Evolutionary conservation across 805 yeast species (phyloP), one percentile per base, ranked within the genome.

Genomic region (Sugiyamaella lignohabitans): DNA sequence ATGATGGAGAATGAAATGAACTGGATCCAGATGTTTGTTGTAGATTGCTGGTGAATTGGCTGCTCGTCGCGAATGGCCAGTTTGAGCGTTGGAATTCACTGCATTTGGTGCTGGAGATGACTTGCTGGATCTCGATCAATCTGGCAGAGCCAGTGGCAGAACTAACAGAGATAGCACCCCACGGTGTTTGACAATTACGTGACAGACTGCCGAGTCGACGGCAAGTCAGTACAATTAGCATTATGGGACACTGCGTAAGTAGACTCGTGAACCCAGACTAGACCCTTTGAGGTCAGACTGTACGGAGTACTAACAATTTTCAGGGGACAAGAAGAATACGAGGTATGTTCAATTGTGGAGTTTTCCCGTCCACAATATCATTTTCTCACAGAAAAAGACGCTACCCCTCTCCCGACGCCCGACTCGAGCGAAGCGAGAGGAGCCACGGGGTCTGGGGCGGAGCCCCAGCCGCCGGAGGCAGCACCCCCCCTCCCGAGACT

Each of bases 111-210:
- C 21, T 14, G 5, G 21, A 35, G 11, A 5, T n/a, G n/a, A n/a
- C n/a, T n/a, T n/a, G n/a, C n/a, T n/a, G n/a, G n/a, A n/a, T n/a
- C n/a, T 29, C 14, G 34, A 11, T 14, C 14, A 19, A 14, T 19
- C n/a, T n/a, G n/a, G n/a, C n/a, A n/a, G n/a, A n/a, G n/a, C n/a
- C n/a, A n/a, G n/a, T n/a, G n/a, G n/a, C 38, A 36, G 20, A 8
- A 8, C 32, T 27, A 27, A 27, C 32, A 27, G 32, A 22, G 18
- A 22, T 83, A 87, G 63, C 94, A 86, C 55, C 97, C 97, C 2
- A 88, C 97, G 0, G 96, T 88, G 4, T 88, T 89, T 63, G 97
- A 88, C 57, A 88, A 89, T 64, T 87, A 89, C 63, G 96, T 88
- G 14, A 87, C 96, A 1, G 95, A 87, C 59, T 88, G 96, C 64